phyloP scores from a whole-genome alignment of 2,329 filamentous ascomycete genomes.

The Colletotrichum sp. region DNA sequence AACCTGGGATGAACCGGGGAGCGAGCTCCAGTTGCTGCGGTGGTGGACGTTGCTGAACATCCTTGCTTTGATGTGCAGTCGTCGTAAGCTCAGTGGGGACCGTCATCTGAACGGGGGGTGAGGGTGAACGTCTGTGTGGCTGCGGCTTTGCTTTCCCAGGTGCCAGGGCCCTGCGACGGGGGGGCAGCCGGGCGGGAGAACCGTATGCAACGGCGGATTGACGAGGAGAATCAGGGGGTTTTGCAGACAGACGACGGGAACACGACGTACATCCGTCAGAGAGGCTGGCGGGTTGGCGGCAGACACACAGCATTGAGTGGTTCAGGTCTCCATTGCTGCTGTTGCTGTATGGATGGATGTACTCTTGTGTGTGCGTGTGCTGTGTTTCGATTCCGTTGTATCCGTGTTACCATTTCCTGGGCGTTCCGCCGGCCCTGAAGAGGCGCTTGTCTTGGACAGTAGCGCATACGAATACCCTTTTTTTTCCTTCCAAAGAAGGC shows the following conservation, averaged over 20 bases:
- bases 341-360: not conserved
- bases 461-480: not conserved
- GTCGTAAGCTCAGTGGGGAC: conserved; percentile 20
- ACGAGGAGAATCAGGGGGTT: not conserved
- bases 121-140: conserved; percentile 1
- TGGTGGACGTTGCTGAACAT: not conserved
- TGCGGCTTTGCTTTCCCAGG: not conserved
- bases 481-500: not conserved
- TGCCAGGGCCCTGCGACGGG: not conserved
- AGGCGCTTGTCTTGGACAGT: not conserved
- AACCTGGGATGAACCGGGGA: not conserved
- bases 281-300: not conserved
- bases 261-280: not conserved
- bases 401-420: not conserved
- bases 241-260: conserved; percentile 4
- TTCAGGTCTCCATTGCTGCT: not conserved
- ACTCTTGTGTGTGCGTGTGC: not conserved
- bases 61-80: conserved; percentile 22
- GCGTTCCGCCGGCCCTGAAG: not conserved
- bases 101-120: conserved; percentile 11
- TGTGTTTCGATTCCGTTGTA: conserved; percentile 7
- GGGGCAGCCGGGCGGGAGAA: not conserved
- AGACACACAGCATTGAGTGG: not conserved
- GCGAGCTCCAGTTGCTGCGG: not conserved
- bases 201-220: not conserved